Percentiles rank a stretch among this genome's conserved stretches.
Evolutionary conservation across 768 basidiomycete genomes (phyloP).

Genomic region (Trametes coccinea): DNA sequence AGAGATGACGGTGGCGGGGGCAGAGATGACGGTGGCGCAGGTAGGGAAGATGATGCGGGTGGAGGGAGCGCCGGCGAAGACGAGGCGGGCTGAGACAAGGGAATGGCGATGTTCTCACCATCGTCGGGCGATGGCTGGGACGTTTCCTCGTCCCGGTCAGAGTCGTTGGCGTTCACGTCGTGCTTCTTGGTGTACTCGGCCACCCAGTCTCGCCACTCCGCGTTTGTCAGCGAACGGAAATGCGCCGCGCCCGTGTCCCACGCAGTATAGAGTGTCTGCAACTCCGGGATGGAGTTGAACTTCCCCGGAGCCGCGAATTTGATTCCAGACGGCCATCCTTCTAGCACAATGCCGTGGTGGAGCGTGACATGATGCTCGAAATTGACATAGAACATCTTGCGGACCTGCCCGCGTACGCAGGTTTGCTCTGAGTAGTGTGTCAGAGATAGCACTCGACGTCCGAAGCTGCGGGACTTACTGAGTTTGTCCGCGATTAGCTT

Average conservation of each 20-base stretch:
- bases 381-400: slow-evolving; percentile 24
- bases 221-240: slow-evolving; percentile 18
- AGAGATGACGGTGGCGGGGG: neutral
- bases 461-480: neutral
- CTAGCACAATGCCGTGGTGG: slow-evolving; percentile 18
- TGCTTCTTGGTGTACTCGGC: neutral
- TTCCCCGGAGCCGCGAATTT: slow-evolving; percentile 21
- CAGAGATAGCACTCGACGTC: neutral
- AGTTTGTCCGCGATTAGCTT: neutral
- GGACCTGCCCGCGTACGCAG: neutral
- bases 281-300: slow-evolving; percentile 17
- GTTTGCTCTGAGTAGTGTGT: neutral
- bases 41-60: too few species aligned
- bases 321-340: slow-evolving; percentile 25
- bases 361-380: slow-evolving; percentile 26
- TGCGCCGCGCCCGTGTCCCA: slow-evolving; percentile 21
- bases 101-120: too few species aligned
- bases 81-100: too few species aligned
- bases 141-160: neutral
- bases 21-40: too few species aligned
- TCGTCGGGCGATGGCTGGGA: too few species aligned
- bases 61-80: too few species aligned
- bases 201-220: slow-evolving; percentile 7
- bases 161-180: neutral
- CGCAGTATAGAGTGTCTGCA: slow-evolving; percentile 16